A percentile compares a stretch with the other conserved stretches of the same genome.
Evolutionary conservation across 371 early-diverging fungal species (phyloP).

Genomic region (Syncephalastrum racemosum): DNA sequence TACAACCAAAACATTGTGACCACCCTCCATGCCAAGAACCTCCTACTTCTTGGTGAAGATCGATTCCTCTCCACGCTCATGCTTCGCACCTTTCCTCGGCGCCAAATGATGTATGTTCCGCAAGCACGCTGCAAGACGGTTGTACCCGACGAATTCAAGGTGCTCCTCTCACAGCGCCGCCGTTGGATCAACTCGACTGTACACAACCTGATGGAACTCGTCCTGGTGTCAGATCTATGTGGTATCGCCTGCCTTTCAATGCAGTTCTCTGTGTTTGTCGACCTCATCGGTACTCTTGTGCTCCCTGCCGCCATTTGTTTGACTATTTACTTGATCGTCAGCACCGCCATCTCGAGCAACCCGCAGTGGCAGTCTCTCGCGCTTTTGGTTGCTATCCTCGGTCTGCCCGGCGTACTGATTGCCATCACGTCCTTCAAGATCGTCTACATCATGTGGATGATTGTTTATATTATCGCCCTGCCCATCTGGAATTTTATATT

Average conservation of each 20-base stretch:
- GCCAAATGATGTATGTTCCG: constrained; percentile 93
- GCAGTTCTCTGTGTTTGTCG: constrained; percentile 84
- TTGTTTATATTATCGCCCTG: constrained; percentile 65
- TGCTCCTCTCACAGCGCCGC: constrained; percentile 83
- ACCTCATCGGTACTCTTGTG: constrained; percentile 81
- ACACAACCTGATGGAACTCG: constrained; percentile 88
- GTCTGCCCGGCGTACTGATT: constrained; percentile 86
- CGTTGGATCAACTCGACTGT: constrained; percentile 94
- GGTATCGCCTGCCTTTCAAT: constrained; percentile 86
- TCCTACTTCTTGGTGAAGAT: constrained; percentile 95
- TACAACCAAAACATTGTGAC: constrained; percentile 91
- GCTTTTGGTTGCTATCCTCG: constrained; percentile 65
- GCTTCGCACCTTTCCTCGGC: constrained; percentile 89
- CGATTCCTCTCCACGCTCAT: constrained; percentile 94
- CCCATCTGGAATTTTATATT: constrained; percentile 96
- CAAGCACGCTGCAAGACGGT: constrained; percentile 82
- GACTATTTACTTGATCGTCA: constrained; percentile 52
- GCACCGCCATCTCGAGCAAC: constrained; percentile 45
- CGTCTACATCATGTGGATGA: constrained; percentile 78
- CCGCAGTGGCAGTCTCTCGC: constrained; percentile 68
- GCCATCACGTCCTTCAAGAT: constrained; percentile 81
- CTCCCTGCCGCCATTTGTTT: constrained; percentile 80
- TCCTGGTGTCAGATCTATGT: constrained; percentile 82
- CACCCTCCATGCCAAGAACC: constrained; percentile 94
- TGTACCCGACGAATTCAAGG: constrained; percentile 79